These are phyloP conservation scores for Clonostachys solani DNA, from an alignment of 2,329 filamentous ascomycete genomes.

Conservation along the genomic window DNA sequence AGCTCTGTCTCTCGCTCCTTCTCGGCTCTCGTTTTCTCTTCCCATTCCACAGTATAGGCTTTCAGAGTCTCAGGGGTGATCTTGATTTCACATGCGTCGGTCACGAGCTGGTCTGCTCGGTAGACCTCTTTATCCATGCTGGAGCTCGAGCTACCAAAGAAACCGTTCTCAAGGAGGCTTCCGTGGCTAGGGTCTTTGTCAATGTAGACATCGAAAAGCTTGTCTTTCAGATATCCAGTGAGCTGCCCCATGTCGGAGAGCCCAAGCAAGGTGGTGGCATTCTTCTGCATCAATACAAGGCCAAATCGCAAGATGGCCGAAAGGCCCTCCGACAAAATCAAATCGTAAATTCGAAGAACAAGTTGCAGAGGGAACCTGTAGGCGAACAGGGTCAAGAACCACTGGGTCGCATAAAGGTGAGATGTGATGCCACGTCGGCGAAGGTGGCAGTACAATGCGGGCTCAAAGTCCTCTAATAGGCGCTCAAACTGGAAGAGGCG, in stretches of 20 bases:
- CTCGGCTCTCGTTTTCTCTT: constrained; percentile 80
- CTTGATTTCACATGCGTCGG: constrained; percentile 85
- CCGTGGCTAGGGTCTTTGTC: constrained; percentile 89
- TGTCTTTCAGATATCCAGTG: constrained; percentile 88
- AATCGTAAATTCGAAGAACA: constrained; percentile 92
- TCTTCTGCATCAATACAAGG: constrained; percentile 94
- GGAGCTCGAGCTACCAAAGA: constrained; percentile 91
- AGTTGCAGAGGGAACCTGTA: constrained; percentile 96
- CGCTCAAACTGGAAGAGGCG: constrained; percentile 94
- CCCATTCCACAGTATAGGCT: constrained; percentile 82
- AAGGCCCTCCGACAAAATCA: constrained; percentile 89
- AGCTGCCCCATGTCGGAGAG: constrained; percentile 91
- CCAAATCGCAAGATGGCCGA: constrained; percentile 93
- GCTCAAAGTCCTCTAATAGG: constrained; percentile 87
- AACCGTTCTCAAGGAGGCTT: constrained; percentile 91
- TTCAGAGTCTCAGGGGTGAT: constrained; percentile 80
- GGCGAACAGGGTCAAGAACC: constrained; percentile 98
- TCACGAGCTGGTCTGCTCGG: constrained; percentile 86
- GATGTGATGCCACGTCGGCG: constrained; percentile 82
- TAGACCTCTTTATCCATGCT: constrained; percentile 94
- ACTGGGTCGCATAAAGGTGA: constrained; percentile 95
- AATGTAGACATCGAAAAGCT: constrained; percentile 94
- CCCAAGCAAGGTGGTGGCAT: constrained; percentile 68
- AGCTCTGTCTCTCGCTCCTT: constrained; percentile 81
- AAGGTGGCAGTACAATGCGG: constrained; percentile 91